phyloP scores from a whole-genome alignment of 148 eudicot genomes.

The Chenopodium suecicum region DNA sequence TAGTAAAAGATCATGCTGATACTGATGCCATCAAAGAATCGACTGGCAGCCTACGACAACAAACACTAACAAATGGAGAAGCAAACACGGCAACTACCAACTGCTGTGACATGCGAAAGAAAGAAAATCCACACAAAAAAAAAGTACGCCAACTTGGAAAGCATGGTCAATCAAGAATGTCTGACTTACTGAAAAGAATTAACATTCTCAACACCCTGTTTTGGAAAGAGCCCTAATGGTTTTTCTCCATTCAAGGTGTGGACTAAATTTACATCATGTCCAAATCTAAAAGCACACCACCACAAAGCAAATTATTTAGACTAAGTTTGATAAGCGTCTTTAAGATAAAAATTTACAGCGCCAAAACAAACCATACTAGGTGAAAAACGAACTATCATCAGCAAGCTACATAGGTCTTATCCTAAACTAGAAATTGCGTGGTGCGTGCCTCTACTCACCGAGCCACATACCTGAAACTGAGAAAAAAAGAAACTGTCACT shows the following conservation, averaged over 20 bases:
- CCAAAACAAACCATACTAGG: conserved; percentile 10
- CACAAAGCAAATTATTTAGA: conserved; percentile 8
- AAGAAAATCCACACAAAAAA: background rate
- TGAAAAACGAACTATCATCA: conserved; percentile 16
- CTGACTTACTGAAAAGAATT: background rate
- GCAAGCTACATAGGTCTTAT: conserved; percentile 13
- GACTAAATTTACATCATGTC: background rate
- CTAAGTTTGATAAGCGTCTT: conserved; percentile 3
- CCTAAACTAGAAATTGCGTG: background rate
- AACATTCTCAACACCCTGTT: conserved; percentile 6
- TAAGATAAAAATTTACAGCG: background rate
- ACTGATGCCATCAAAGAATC: background rate
- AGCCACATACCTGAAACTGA: background rate
- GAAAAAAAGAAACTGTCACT: background rate
- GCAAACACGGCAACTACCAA: conserved; percentile 7
- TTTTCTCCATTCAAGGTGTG: background rate
- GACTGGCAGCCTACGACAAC: conserved; percentile 3
- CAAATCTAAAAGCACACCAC: background rate
- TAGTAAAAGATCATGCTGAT: background rate
- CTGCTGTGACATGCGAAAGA: background rate
- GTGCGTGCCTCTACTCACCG: background rate
- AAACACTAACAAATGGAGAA: conserved; percentile 17
- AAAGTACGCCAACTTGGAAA: background rate
- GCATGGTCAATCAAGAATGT: background rate
- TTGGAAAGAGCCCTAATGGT: background rate